Evolutionary conservation across 1,284 basidiomycete species (phyloP), one percentile per base, ranked within the genome.

Genomic region (Sanghuangporus weigelae): DNA sequence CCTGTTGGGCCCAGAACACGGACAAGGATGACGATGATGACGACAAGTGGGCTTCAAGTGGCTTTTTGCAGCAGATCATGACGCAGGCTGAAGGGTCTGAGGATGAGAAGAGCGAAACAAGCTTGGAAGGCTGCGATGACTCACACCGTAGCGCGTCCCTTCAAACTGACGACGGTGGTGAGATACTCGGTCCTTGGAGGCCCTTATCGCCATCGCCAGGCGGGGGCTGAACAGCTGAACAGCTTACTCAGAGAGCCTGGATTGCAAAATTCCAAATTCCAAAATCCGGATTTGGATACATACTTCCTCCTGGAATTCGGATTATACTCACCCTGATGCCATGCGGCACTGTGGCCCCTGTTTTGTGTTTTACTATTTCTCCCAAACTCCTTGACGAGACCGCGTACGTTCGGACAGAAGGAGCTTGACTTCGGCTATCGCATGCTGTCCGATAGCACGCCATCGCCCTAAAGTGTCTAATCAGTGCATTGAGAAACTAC

Each of bases 141-240:
- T 31, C 51, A 48, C 49, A 36, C 6, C 23, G 35, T 53, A 38
- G 35, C 31, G 16, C 31, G 16, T 38, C 39, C 11, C 35, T 35
- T 35, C 16, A 21, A 16, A 19, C 36, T 3, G 60, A 44, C 16
- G 62, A 66, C 35, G 31, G 23, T 16, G 62, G 21, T 35, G 63
- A 64, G 53, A 26, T 53, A 16, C 38, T 62, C 10, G 63, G 50
- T 12, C 63, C 56, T 44, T 67, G 63, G 63, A 59, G 63, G 48
- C 66, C 63, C 19, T 44, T 65, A 21, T 66, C 65, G 35, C 26
- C 26, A 21, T 64, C 65, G 16, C 65, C 65, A n/a, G 31, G 42
- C 23, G 38, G 36, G 12, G 42, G 46, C 4, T 42, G n/a, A 40
- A 12, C 14, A 14, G 12, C 23, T 19, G 44, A n/a, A 31, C 26